Evolutionary conservation across 345 rosid genomes (phyloP).

Genomic region (Citropsis articulata): DNA sequence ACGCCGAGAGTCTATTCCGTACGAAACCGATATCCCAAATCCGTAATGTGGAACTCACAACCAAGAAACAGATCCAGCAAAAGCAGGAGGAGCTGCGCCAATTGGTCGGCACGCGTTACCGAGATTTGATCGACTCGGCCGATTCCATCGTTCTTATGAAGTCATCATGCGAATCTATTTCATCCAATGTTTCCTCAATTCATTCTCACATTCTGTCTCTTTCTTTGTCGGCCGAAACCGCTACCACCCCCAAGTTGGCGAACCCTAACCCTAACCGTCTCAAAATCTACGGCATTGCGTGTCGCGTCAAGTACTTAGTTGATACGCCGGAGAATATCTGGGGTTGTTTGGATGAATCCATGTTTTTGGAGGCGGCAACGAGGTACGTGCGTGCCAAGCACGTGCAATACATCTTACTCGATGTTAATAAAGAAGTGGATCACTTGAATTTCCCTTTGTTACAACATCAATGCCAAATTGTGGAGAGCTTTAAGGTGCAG

Average conservation of each 20-base stretch:
- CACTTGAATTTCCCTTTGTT: conserved; percentile 77
- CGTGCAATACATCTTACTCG: conserved; percentile 31
- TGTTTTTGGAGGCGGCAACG: conserved; percentile 57
- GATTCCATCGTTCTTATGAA: conserved; percentile 90
- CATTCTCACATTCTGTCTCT: conserved; percentile 65
- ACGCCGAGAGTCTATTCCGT: conserved; percentile 85
- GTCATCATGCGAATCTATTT: conserved; percentile 71
- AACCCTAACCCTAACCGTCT: conserved; percentile 22
- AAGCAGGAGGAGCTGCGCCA: conserved; percentile 96
- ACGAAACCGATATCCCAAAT: conserved; percentile 73
- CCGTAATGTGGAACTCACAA: conserved; percentile 66
- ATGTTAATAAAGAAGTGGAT: conserved; percentile 15
- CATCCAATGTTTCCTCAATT: conserved; percentile 61
- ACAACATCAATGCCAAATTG: conserved; percentile 98
- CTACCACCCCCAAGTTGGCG: conserved; percentile 23
- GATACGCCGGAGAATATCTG: conserved; percentile 72
- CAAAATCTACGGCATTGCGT: conserved; percentile 45
- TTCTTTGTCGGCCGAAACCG: conserved; percentile 39
- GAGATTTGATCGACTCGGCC: conserved; percentile 95
- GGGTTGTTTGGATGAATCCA: conserved; percentile 66
- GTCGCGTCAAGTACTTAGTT: conserved; percentile 63
- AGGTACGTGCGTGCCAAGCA: conserved; percentile 57
- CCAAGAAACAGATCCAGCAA: conserved; percentile 76
- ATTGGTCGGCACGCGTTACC: conserved; percentile 82
- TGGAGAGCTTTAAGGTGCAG: conserved; percentile 91